Conservation (phyloP, 179 eudicot species). For the Beta lomatogona region DNA sequence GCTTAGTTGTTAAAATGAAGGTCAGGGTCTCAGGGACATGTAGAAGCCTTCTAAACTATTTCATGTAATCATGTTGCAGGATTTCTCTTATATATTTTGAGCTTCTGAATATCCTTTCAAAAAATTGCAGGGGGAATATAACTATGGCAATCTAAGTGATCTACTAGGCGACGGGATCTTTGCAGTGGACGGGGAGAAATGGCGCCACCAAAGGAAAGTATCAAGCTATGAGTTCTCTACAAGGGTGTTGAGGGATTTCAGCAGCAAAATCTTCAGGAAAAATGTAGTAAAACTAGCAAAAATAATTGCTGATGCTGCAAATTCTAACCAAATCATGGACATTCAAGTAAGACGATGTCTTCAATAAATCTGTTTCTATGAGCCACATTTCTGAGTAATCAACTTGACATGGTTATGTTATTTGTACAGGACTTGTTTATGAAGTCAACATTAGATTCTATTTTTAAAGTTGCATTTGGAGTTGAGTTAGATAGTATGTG, state of each 20-base stretch:
- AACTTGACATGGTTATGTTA: background rate
- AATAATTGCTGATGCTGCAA: constrained; percentile 51
- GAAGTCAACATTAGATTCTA: constrained; percentile 74
- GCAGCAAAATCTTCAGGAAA: constrained; percentile 48
- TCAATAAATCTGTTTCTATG: constrained; percentile 1
- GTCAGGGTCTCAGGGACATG: background rate
- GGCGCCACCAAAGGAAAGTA: constrained; percentile 73
- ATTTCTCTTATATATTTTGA: background rate
- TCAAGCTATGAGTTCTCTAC: constrained; percentile 82
- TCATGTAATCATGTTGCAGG: background rate
- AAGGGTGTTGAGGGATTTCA: constrained; percentile 61
- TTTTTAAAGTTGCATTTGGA: constrained; percentile 77
- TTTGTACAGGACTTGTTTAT: constrained; percentile 61
- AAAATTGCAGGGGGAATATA: constrained; percentile 53
- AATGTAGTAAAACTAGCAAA: constrained; percentile 60
- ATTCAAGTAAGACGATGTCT: constrained; percentile 52
- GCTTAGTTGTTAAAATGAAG: background rate
- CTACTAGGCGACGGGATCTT: constrained; percentile 85
- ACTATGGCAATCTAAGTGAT: constrained; percentile 43
- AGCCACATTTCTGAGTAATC: background rate
- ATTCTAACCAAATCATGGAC: constrained; percentile 44
- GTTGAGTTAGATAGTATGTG: constrained; percentile 63
- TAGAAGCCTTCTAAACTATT: background rate
- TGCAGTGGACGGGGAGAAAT: constrained; percentile 75
- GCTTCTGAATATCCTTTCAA: no score